Base-by-base conservation (phyloP, 495 filamentous ascomycete species). In the Tuber microsphaerosporum region DNA sequence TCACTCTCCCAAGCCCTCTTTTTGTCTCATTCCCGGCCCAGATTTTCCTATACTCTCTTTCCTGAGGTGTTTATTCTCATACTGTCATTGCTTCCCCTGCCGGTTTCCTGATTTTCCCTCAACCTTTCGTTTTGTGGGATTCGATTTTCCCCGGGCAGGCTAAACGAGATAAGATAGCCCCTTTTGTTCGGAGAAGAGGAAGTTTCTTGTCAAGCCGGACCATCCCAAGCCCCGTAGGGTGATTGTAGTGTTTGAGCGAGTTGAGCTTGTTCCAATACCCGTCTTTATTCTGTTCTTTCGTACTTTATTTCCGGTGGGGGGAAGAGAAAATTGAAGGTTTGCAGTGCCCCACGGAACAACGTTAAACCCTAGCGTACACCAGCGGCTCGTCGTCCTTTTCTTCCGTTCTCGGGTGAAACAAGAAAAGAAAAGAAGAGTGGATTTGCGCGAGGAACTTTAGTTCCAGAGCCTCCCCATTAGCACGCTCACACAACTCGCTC, bases 401-500 rank as follows among this genome's bases (percentile, higher is more conserved):
- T 22, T 71, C 39, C 17, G 34, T 20, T 43, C 34, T 44, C 22
- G 39, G 43, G 70, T 45, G 39, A 31, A 42, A n/a, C 34, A 71
- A 45, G 39, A n/a, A 45, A 71, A 7, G 20, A 22, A 71, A n/a
- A 65, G 10, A 34, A 65, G 17, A 65, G 31, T 31, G 22, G 31
- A 26, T 65, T 65, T 31, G 4, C 56, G 26, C 26, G 12, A 45
- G 43, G 43, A 71, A 42, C 70, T 10, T 71, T 42, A 41, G 39
- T 22, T 44, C 70, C 34, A 71, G 39, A 41, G 39, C 70, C 70
- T 41, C 39, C 39, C 42, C 70, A 39, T 8, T 19, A 71, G 39
- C 31, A 71, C 70, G 42, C 41, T 71, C 70, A 71, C 34, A 44
- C 22, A 71, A n/a, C 70, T 71, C 70, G 39, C 34, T 71, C 70